Percentiles rank a stretch among this genome's conserved stretches.
Evolutionary conservation across 73 alveolate genomes (phyloP).

Genomic region (Loxodes magnus): DNA sequence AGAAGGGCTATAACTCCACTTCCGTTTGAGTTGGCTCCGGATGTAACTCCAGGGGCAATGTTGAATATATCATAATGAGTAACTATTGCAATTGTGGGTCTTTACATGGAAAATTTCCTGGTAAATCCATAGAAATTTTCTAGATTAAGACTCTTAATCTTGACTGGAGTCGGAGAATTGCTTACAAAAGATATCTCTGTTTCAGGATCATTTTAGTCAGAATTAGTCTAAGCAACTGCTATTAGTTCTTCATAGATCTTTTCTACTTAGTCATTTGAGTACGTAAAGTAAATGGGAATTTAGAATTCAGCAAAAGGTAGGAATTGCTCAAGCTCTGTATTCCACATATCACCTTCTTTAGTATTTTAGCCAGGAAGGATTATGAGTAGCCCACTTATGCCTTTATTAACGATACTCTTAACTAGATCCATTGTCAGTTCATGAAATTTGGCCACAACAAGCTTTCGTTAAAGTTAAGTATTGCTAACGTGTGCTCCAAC

Average conservation of each 20-base stretch:
- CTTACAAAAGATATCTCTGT: neutral
- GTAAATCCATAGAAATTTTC: conserved; percentile 58
- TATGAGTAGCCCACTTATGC: neutral
- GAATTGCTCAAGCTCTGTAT: neutral
- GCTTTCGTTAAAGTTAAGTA: neutral
- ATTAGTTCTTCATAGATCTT: neutral
- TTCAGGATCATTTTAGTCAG: neutral
- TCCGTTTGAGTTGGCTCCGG: conserved; percentile 49
- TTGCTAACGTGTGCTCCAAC: conserved; percentile 4
- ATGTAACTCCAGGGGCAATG: conserved; percentile 37
- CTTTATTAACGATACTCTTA: neutral
- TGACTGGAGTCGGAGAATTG: no score
- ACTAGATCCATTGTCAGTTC: neutral
- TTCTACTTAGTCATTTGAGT: neutral
- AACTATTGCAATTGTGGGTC: conserved; percentile 49
- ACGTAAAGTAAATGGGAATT: neutral
- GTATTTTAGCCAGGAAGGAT: neutral
- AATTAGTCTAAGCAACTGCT: neutral
- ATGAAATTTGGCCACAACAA: neutral
- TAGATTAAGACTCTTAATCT: conserved; percentile 10
- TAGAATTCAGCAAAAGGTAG: neutral
- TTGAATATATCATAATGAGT: conserved; percentile 50
- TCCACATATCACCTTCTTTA: no score
- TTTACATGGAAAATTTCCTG: conserved; percentile 27
- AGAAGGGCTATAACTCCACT: conserved; percentile 48